Percentiles rank a stretch among this genome's conserved stretches.
Conservation (phyloP, 768 basidiomycete species). For the Leccinellum rugosiceps region DNA sequence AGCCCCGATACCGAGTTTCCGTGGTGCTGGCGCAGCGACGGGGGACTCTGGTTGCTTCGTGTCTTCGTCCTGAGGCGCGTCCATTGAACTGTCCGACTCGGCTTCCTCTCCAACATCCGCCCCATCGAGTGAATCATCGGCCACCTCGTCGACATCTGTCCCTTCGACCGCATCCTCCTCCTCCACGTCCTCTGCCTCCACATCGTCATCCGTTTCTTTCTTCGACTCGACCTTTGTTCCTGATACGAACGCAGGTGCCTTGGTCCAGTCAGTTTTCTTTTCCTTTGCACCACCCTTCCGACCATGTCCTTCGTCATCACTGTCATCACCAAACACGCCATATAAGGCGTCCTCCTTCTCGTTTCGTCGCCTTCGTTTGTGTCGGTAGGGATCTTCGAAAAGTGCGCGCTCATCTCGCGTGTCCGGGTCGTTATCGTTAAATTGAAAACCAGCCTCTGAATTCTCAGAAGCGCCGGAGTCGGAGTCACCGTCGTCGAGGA, state of each 20-base stretch:
- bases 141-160: constrained; percentile 37
- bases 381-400: constrained; percentile 73
- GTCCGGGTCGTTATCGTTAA: constrained; percentile 55
- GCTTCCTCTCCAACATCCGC: constrained; percentile 32
- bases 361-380: constrained; percentile 62
- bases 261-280: constrained; percentile 65
- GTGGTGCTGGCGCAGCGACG: constrained; percentile 26
- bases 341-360: constrained; percentile 74
- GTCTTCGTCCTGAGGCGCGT: constrained; percentile 37
- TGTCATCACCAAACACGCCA: constrained; percentile 71
- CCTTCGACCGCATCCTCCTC: constrained; percentile 36
- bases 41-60: constrained; percentile 28
- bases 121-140: constrained; percentile 29
- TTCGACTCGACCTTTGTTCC: constrained; percentile 43
- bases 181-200: constrained; percentile 33
- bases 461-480: constrained; percentile 69
- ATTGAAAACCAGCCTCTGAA: constrained; percentile 53
- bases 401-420: constrained; percentile 69
- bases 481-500: constrained; percentile 70
- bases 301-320: constrained; percentile 54
- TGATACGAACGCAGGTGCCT: constrained; percentile 72
- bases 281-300: constrained; percentile 24
- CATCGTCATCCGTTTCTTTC: constrained; percentile 42
- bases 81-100: constrained; percentile 32
- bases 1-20: constrained; percentile 22